phyloP scores from a whole-genome alignment of 2,329 filamentous ascomycete species.

The Ophiognomonia clavigignenti-juglandacearum region DNA sequence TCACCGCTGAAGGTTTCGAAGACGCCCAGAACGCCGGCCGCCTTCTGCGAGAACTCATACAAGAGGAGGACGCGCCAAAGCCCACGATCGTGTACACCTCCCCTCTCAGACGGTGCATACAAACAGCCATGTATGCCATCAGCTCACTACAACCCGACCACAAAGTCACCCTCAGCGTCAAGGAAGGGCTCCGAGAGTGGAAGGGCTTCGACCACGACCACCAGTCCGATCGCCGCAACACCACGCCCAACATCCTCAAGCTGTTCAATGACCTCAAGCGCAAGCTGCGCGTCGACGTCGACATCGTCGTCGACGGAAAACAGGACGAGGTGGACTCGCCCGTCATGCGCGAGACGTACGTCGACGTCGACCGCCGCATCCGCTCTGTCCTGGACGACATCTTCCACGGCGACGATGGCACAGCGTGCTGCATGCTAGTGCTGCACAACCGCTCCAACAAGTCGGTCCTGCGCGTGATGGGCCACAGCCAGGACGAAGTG shows the following conservation, averaged over 20 bases:
- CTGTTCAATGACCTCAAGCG: neutral
- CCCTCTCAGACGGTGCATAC: slow-evolving; percentile 10
- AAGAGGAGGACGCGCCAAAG: neutral
- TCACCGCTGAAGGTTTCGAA: neutral
- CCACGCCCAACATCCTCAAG: neutral
- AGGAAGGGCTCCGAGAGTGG: slow-evolving; percentile 15
- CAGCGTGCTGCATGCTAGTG: slow-evolving; percentile 6
- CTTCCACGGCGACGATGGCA: neutral
- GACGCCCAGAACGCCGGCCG: neutral
- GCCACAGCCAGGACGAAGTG: slow-evolving; percentile 2
- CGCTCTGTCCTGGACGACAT: slow-evolving; percentile 10
- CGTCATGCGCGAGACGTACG: slow-evolving; percentile 7
- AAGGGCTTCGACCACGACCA: slow-evolving; percentile 12
- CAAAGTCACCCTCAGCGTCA: neutral
- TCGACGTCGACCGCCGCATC: slow-evolving; percentile 11
- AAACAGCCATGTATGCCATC: slow-evolving; percentile 9
- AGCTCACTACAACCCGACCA: neutral
- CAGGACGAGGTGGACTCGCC: neutral
- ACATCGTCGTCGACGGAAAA: neutral
- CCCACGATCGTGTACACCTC: slow-evolving; percentile 7
- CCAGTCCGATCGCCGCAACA: slow-evolving; percentile 6
- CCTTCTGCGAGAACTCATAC: neutral
- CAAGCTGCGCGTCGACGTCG: neutral
- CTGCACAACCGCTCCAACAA: slow-evolving; percentile 14
- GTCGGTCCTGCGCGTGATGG: slow-evolving; percentile 11